phyloP scores from a whole-genome alignment of 2,329 filamentous ascomycete species.

The Fusarium guadeloupense region DNA sequence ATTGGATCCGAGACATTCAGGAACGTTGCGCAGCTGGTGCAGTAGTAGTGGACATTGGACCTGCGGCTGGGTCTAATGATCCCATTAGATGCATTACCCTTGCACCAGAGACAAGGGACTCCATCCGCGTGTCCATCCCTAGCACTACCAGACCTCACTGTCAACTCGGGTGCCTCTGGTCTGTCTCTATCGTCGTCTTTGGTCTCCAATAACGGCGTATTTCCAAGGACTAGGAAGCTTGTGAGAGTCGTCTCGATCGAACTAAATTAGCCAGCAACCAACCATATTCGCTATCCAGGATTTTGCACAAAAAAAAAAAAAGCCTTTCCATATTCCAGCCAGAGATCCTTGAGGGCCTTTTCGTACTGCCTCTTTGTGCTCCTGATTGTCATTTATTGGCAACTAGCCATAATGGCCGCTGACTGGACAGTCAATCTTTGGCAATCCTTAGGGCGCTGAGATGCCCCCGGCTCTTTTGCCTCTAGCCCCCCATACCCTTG shows the following conservation, averaged over 20 bases:
- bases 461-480: constrained; percentile 17
- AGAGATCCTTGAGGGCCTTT: constrained; percentile 17
- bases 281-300: constrained; percentile 13
- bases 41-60: constrained; percentile 6
- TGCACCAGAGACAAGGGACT: constrained; percentile 20
- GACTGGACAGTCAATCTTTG: constrained; percentile 15
- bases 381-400: constrained; percentile 9
- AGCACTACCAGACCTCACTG: constrained; percentile 4
- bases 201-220: constrained; percentile 1
- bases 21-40: constrained; percentile 26
- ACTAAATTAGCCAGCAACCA: constrained; percentile 16
- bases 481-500: constrained; percentile 15
- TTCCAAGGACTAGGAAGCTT: constrained; percentile 24
- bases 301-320: constrained; percentile 2
- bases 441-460: constrained; percentile 21
- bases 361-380: constrained; percentile 13
- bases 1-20: constrained; percentile 25
- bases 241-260: constrained; percentile 5
- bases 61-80: constrained; percentile 5
- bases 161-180: neutral
- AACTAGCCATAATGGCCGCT: constrained; percentile 4
- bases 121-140: constrained; percentile 21
- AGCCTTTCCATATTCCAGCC: constrained; percentile 20
- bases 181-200: constrained; percentile 5
- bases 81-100: constrained; percentile 13